Evolutionary conservation across 2,329 filamentous ascomycete genomes (phyloP), one percentile per base, ranked within the genome.

Genomic region (Aspergillus tubingensis): DNA sequence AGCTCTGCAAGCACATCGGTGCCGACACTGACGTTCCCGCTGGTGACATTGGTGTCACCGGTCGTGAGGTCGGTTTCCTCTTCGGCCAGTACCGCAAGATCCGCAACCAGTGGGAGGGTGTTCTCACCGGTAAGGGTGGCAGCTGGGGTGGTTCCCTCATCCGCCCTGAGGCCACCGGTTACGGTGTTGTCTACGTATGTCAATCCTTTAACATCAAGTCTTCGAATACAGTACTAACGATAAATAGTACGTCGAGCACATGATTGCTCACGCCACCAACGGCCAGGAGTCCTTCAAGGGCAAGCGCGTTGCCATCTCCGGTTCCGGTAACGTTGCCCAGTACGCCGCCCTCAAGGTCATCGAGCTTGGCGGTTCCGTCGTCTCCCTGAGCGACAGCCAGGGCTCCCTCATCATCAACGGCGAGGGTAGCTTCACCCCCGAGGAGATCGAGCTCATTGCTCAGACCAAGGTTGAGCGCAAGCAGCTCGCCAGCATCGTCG

Each of bases 301-400:
- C 81, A 98, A 98, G 87, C 89, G 89, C 62, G 95, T 98, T 59
- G 91, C 94, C 78, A 90, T 99, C 79, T 97, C 95, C 48, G 95
- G 95, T 65, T 97, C 94, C 61, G 95, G 95, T 68, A 99, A 99
- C 82, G 95, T 98, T 58, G 95, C 95, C 32, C 95, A 98, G 83
- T 98, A 95, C 82, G 94, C 94, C 32, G 95, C 94, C 0, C 89
- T 98, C 70, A 98, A 98, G 83, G 88, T 89, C 75, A 95, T 98
- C 72, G 93, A 98, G 85, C 91, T 98, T 70, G 95, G 95, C 72
- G 95, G 89, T 65, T 94, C 86, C 60, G 91, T 99, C 70, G 84
- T 97, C 74, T 97, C 94, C 44, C 88, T 99, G 59, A 96, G 92
- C 71, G 95, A 98, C 85, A 93, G 89, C 78, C 89, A 91, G 83